Conservation (phyloP, 2,329 filamentous ascomycete species). For the Balansia obtecta region DNA sequence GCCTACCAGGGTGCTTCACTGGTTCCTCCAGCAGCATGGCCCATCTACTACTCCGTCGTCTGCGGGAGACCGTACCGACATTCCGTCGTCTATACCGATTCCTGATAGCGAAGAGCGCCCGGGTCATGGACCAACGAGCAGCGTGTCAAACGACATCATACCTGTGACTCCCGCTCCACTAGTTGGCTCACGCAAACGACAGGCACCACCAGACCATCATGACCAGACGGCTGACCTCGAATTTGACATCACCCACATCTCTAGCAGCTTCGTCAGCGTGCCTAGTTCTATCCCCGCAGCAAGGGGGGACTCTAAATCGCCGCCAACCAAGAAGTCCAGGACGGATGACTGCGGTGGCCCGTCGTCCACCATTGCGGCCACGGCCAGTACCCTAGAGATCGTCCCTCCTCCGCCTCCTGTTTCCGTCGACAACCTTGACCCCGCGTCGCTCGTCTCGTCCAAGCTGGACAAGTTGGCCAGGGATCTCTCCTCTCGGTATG, state of each 20-base stretch:
- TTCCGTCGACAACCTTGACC: constrained; percentile 31
- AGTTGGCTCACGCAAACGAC: not conserved
- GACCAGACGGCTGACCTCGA: constrained; percentile 3
- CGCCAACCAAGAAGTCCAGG: constrained; percentile 16
- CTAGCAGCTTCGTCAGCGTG: constrained; percentile 16
- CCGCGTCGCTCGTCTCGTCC: constrained; percentile 41
- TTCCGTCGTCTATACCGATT: constrained; percentile 16
- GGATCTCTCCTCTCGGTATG: constrained; percentile 39
- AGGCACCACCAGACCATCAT: not conserved
- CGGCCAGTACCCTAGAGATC: constrained; percentile 33
- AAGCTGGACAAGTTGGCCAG: constrained; percentile 39
- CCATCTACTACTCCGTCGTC: not conserved
- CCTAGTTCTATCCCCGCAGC: constrained; percentile 9
- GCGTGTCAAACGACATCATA: constrained; percentile 9
- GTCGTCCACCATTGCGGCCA: constrained; percentile 7
- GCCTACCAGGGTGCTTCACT: constrained; percentile 37
- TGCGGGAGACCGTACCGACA: constrained; percentile 1
- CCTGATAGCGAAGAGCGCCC: not conserved
- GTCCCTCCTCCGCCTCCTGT: constrained; percentile 40
- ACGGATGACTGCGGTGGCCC: constrained; percentile 6
- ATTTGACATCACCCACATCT: constrained; percentile 21
- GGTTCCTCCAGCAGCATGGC: constrained; percentile 30
- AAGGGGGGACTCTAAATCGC: constrained; percentile 18
- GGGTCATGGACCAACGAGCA: not conserved
- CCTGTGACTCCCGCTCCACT: constrained; percentile 14